Percentiles rank a stretch among this genome's conserved stretches.
These are phyloP conservation scores for Trichoderma reesei DNA, from an alignment of 495 filamentous ascomycete genomes.

Conservation along the genomic window DNA sequence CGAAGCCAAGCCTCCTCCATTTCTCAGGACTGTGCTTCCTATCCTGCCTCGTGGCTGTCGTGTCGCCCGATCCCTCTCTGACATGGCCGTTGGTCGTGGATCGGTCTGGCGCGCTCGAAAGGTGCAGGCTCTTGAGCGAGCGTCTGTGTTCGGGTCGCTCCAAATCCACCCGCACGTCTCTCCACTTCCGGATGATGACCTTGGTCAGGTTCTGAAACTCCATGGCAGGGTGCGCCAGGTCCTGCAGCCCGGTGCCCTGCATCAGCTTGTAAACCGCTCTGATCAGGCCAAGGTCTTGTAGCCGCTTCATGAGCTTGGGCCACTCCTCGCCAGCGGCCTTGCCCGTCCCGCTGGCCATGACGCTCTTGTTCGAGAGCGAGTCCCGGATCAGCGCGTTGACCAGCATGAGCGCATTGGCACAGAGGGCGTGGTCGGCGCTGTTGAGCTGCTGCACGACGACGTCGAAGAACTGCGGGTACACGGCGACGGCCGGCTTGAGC, in stretches of 20 bases:
- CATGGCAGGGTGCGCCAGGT: conserved; percentile 82
- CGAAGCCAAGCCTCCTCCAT: conserved; percentile 88
- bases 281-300: conserved; percentile 91
- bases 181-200: conserved; percentile 82
- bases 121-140: conserved; percentile 72
- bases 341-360: conserved; percentile 22
- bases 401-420: conserved; percentile 88
- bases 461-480: conserved; percentile 88
- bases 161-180: conserved; percentile 71
- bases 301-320: conserved; percentile 85
- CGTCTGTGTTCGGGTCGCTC: conserved; percentile 83
- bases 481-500: conserved; percentile 80
- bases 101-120: conserved; percentile 67
- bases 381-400: conserved; percentile 95
- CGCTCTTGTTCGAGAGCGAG: conserved; percentile 56
- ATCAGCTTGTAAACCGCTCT: conserved; percentile 83
- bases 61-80: conserved; percentile 5
- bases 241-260: conserved; percentile 89
- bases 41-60: conserved; percentile 34
- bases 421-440: conserved; percentile 90
- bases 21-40: conserved; percentile 79
- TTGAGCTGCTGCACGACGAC: conserved; percentile 83
- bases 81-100: conserved; percentile 26
- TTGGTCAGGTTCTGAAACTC: conserved; percentile 94
- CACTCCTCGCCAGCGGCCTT: conserved; percentile 55